A percentile compares a stretch with the other conserved stretches of the same genome.
These are phyloP conservation scores for Penicillium verhagenii DNA, from an alignment of 495 filamentous ascomycete genomes.

Conservation along the genomic window DNA sequence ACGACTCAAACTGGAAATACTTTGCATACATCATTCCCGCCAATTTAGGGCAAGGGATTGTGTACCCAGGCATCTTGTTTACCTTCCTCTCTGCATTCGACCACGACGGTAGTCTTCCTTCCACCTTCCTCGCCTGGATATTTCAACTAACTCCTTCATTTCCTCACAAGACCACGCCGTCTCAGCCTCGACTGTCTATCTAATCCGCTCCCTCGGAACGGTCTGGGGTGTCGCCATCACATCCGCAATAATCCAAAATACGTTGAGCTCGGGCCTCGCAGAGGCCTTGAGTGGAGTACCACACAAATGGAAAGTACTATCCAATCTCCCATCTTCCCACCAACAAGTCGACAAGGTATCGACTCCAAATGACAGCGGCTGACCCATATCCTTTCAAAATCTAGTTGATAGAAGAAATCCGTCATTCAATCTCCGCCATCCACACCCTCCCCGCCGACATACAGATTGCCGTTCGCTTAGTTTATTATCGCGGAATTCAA, in stretches of 20 bases:
- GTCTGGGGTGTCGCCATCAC: conserved; percentile 66
- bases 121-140: neutral
- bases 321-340: conserved; percentile 24
- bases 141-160: too few species aligned
- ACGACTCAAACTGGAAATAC: conserved; percentile 63
- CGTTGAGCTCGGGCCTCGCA: conserved; percentile 55
- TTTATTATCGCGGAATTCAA: conserved; percentile 57
- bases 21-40: conserved; percentile 62
- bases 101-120: conserved; percentile 48
- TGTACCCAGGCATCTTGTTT: conserved; percentile 62
- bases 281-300: conserved; percentile 59
- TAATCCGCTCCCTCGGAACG: conserved; percentile 61
- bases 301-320: conserved; percentile 64
- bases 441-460: conserved; percentile 54
- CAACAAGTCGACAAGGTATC: too few species aligned
- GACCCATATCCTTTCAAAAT: conserved; percentile 14
- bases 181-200: conserved; percentile 60
- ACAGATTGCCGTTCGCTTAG: conserved; percentile 57
- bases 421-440: conserved; percentile 59
- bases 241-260: conserved; percentile 63
- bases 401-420: conserved; percentile 59
- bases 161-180: conserved; percentile 57
- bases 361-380: conserved; percentile 1
- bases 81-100: conserved; percentile 63
- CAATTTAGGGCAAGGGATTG: conserved; percentile 63